Conservation (phyloP, 2,329 filamentous ascomycete genomes). For the Biscogniauxia sp. region DNA sequence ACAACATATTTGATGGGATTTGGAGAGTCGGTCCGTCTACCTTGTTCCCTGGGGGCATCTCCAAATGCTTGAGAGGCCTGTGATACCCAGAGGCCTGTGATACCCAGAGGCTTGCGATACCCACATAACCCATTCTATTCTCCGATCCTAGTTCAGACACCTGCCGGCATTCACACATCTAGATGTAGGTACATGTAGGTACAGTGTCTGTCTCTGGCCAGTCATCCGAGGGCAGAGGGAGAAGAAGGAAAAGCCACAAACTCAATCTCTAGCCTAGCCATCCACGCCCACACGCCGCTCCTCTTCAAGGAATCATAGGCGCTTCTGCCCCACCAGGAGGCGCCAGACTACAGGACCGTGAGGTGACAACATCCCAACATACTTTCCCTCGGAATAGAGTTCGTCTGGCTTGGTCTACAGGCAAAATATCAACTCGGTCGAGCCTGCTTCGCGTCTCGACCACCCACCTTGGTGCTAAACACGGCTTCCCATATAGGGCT, state of each 20-base stretch:
- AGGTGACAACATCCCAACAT: not conserved
- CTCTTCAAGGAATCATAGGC: not conserved
- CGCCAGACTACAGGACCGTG: not conserved
- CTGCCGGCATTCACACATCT: not conserved
- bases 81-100: slow-evolving; percentile 2
- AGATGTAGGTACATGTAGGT: too few species aligned
- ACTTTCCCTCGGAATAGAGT: not conserved
- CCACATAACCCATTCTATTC: not conserved
- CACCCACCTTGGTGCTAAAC: not conserved
- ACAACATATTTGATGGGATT: not conserved
- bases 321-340: not conserved
- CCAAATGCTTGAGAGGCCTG: slow-evolving; percentile 9
- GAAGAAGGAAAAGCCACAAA: not conserved
- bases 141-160: not conserved
- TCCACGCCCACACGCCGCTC: too few species aligned
- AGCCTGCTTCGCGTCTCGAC: not conserved
- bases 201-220: not conserved
- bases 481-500: not conserved
- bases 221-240: not conserved
- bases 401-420: not conserved
- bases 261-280: not conserved
- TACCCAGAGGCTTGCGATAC: slow-evolving; percentile 4
- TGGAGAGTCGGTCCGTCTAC: slow-evolving; percentile 3
- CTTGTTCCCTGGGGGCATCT: slow-evolving; percentile 3
- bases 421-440: not conserved